phyloP scores from a whole-genome alignment of 441 rosid species.

The Eutrema salsugineum region DNA sequence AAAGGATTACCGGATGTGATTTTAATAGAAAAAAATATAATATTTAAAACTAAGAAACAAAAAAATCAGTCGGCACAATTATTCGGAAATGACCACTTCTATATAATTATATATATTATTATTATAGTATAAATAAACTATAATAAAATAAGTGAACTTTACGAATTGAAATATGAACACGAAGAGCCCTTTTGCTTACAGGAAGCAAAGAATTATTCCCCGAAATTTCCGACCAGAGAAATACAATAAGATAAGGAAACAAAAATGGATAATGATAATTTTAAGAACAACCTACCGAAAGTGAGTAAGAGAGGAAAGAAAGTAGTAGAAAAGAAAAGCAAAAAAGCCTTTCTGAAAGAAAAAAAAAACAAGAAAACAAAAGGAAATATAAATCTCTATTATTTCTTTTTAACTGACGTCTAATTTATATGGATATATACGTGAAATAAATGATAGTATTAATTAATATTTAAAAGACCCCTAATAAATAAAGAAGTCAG shows the following conservation, averaged over 20 bases:
- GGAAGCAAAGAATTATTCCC: slow-evolving; percentile 25
- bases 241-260: slow-evolving; percentile 2
- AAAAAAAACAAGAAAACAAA: too few species aligned
- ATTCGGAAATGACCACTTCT: background rate
- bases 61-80: slow-evolving; percentile 1
- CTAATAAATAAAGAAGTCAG: background rate
- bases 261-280: slow-evolving; percentile 16
- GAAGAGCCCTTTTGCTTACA: background rate
- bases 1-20: too few species aligned
- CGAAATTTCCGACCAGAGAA: slow-evolving; percentile 16
- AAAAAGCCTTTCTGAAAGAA: background rate
- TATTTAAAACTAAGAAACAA: background rate
- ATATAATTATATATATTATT: background rate
- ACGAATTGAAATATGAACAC: slow-evolving; percentile 24
- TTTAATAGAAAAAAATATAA: background rate
- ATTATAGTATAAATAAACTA: background rate
- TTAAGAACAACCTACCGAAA: slow-evolving; percentile 25
- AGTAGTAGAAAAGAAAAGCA: slow-evolving; percentile 1
- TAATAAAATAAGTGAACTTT: background rate
- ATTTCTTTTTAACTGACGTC: background rate
- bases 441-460: background rate
- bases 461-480: background rate
- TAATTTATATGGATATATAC: background rate
- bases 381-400: background rate
- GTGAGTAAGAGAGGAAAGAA: slow-evolving; percentile 7